Percentiles rank a stretch among this genome's conserved stretches.
These are phyloP conservation scores for Phytophthora vignae DNA, from an alignment of 352 stramenopile genomes.

Conservation along the genomic window DNA sequence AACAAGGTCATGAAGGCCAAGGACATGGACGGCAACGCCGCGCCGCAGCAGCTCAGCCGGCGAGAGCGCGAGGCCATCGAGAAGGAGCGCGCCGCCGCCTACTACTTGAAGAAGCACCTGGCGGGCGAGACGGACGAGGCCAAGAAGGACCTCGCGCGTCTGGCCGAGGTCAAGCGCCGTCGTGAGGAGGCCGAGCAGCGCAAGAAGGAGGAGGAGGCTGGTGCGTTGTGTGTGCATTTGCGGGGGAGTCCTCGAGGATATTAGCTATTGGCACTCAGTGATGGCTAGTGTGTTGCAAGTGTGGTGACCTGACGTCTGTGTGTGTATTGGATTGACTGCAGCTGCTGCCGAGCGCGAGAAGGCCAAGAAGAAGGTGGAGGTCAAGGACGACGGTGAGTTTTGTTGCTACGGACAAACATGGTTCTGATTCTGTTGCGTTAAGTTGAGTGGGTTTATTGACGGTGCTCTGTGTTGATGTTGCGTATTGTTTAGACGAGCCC, in stretches of 20 bases:
- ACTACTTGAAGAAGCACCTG: slow-evolving; percentile 88
- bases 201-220: slow-evolving; percentile 84
- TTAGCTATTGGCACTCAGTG: background rate
- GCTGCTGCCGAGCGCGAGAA: slow-evolving; percentile 71
- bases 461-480: background rate
- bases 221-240: slow-evolving; percentile 37
- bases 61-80: slow-evolving; percentile 89
- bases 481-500: slow-evolving; percentile 59
- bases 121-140: slow-evolving; percentile 88
- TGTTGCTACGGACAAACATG: background rate
- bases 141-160: slow-evolving; percentile 85
- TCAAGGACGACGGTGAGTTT: slow-evolving; percentile 68
- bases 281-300: background rate
- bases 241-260: background rate
- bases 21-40: slow-evolving; percentile 70
- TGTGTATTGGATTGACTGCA: slow-evolving; percentile 26
- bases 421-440: background rate
- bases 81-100: slow-evolving; percentile 75
- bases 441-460: slow-evolving; percentile 1
- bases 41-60: slow-evolving; percentile 78
- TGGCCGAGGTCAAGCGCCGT: slow-evolving; percentile 81
- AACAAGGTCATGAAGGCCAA: slow-evolving; percentile 91
- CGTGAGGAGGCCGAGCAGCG: slow-evolving; percentile 83
- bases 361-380: slow-evolving; percentile 65
- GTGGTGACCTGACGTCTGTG: background rate